Evolutionary conservation across 805 yeast genomes (phyloP).

Genomic region (Wickerhamiella parazyma): DNA sequence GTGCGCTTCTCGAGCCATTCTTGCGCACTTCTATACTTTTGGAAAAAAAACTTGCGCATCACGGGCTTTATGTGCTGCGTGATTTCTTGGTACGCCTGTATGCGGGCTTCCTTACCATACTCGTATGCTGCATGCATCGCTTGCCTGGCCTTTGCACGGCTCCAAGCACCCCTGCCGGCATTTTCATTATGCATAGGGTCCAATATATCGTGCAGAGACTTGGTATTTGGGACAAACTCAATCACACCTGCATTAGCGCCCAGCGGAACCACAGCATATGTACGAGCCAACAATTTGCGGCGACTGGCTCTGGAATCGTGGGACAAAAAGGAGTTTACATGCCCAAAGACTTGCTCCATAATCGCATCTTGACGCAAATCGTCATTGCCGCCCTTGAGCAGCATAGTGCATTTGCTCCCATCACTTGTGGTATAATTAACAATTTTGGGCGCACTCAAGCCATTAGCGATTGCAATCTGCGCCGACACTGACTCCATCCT

Average conservation of each 20-base stretch:
- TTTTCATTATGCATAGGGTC: conserved; percentile 42
- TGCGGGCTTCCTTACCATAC: conserved; percentile 22
- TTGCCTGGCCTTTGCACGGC: conserved; percentile 44
- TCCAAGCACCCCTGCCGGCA: conserved; percentile 31
- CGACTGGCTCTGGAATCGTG: conserved; percentile 42
- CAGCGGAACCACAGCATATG: conserved; percentile 81
- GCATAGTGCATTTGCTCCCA: conserved; percentile 45
- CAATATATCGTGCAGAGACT: conserved; percentile 55
- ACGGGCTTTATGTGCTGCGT: conserved; percentile 46
- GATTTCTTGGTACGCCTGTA: conserved; percentile 33
- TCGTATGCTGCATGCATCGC: conserved; percentile 30
- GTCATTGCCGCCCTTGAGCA: conserved; percentile 78
- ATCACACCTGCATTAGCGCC: conserved; percentile 81
- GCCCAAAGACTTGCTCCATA: conserved; percentile 92
- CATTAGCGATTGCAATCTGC: conserved; percentile 56
- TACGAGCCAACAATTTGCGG: conserved; percentile 51
- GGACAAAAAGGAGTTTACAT: conserved; percentile 56
- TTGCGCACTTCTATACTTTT: conserved; percentile 50
- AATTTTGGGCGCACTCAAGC: conserved; percentile 81
- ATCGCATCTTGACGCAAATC: conserved; percentile 92
- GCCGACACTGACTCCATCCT: conserved; percentile 34
- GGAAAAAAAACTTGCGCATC: conserved; percentile 55
- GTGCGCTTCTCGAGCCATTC: conserved; percentile 59
- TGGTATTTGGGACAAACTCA: conserved; percentile 74
- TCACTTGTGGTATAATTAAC: conserved; percentile 39